Evolutionary conservation across 2,329 filamentous ascomycete species (phyloP), one percentile per base, ranked within the genome.

Genomic region (Phoma herbarum): DNA sequence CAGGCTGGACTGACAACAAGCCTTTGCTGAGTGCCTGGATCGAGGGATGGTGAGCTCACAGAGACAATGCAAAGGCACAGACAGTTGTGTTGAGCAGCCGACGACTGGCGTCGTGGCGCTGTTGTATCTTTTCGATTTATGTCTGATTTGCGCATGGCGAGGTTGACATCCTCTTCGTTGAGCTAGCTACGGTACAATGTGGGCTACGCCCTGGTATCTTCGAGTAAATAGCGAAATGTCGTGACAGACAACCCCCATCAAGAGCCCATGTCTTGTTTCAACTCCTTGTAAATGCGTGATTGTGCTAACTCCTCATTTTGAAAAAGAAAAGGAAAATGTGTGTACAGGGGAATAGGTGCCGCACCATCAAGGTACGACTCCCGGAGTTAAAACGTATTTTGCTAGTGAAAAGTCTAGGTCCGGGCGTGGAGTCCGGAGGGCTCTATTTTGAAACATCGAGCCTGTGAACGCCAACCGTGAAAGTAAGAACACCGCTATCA

Each of bases 151-250:
- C 48, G 50, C 60, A 52, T 52, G 59, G 49, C 59, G 47, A 51
- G 52, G 63, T 60, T 62, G 62, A 61, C 57, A 29, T 48, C 46
- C 55, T 39, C 53, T 60, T 67, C 60, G 61, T 65, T 64, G 62
- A 61, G 64, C 59, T 64, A 59, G 66, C 67, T 73, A 75, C 69
- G 67, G 58, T 73, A 75, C 70, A 74, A 52, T 71, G 61, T 74
- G 69, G 72, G 71, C 67, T 57, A 66, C 54, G 72, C 73, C 75
- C 74, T 76, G 74, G 74, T 77, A 77, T 77, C 74, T 73, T 69
- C 65, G 60, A 64, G 62, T 55, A 50, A 72, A 67, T 63, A 52
- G 44, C 62, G 70, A 71, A 63, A 72, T 54, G 50, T 61, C 46
- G 69, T 68, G 57, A 65, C 65, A 59, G 65, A 68, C 65, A 47